Base-by-base conservation (phyloP, 768 basidiomycete species). In the Termitomyces sp. region DNA sequence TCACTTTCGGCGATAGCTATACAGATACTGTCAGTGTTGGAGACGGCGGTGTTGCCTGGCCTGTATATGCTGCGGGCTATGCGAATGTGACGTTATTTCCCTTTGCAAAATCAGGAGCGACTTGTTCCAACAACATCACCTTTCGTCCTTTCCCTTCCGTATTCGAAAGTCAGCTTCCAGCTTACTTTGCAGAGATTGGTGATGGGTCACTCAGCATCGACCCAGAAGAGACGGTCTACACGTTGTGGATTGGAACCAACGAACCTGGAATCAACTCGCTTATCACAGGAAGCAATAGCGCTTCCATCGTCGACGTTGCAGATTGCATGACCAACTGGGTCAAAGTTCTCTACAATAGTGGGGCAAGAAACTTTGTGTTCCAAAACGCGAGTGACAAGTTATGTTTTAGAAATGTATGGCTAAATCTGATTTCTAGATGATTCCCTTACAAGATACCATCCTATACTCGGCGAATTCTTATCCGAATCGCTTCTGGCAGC, bases 1-100 rank as follows among this genome's bases (percentile, higher is more conserved):
- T 84, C 52, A 85, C 84, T 1, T 88, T 88, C 56, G 85, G 86
- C 2, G 85, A 87, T 68, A 82, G 80, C 50, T 86, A 84, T 64
- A 84, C 83, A 0, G 85, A 87, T 60, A 65, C 80, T 2, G 78
- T 76, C 9, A 60, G 58, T 39, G 61, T 70, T 20, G 73, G 72
- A 2, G 74, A 77, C 55, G 76, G 76, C 13, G 81, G 79, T 3
- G 76, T 73, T 4, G 71, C 82, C 10, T 87, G 86, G 86, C 86
- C 86, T 1, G 72, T 79, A 0, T 87, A 83, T 59, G 81, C 79
- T 1, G 78, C 83, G 2, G 76, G 72, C 31, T 85, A 85, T 55
- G 79, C 83, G 1, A 64, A 75, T 24, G 76, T 83, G 53, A 67
- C 73, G 26, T 73, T 87, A 8, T 80, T 77, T 67, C 81, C 83